Evolutionary conservation across 2,329 filamentous ascomycete genomes (phyloP).

Genomic region (Domatiomyces catenatus): DNA sequence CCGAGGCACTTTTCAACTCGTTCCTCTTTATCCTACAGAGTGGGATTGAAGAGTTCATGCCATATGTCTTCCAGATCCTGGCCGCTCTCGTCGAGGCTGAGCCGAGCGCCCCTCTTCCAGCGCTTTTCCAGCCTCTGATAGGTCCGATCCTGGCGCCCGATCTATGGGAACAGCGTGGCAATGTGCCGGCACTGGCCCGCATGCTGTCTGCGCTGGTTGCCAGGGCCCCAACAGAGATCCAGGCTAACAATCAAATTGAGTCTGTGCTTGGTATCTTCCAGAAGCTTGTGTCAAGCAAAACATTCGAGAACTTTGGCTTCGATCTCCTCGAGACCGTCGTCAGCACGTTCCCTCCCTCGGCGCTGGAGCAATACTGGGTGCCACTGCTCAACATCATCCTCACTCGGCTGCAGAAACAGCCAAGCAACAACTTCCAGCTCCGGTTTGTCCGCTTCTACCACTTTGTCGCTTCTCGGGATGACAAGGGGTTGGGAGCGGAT

Average conservation of each 20-base stretch:
- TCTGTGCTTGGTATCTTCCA: conserved; percentile 92
- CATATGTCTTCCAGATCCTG: conserved; percentile 91
- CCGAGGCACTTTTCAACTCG: conserved; percentile 65
- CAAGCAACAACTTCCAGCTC: conserved; percentile 67
- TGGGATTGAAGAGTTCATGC: conserved; percentile 84
- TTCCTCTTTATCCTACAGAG: conserved; percentile 67
- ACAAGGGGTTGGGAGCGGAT: conserved; percentile 75
- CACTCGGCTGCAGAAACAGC: conserved; percentile 53
- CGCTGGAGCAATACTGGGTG: conserved; percentile 61
- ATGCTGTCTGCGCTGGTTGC: conserved; percentile 73
- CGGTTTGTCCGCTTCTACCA: conserved; percentile 93
- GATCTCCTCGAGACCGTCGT: conserved; percentile 77
- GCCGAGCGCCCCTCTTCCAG: conserved; percentile 59
- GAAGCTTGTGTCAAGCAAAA: conserved; percentile 65
- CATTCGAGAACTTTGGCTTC: conserved; percentile 73
- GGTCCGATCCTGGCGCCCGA: conserved; percentile 62
- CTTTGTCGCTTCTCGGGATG: conserved; percentile 63
- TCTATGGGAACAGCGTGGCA: conserved; percentile 84
- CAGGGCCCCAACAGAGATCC: conserved; percentile 56
- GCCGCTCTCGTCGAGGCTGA: conserved; percentile 80
- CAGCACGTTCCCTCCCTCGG: conserved; percentile 49
- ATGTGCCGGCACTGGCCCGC: conserved; percentile 78
- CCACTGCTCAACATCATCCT: conserved; percentile 72
- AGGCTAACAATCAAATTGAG: conserved; percentile 66
- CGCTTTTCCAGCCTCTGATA: conserved; percentile 66